phyloP scores from a whole-genome alignment of 345 rosid species.

The Aquilaria malaccensis region DNA sequence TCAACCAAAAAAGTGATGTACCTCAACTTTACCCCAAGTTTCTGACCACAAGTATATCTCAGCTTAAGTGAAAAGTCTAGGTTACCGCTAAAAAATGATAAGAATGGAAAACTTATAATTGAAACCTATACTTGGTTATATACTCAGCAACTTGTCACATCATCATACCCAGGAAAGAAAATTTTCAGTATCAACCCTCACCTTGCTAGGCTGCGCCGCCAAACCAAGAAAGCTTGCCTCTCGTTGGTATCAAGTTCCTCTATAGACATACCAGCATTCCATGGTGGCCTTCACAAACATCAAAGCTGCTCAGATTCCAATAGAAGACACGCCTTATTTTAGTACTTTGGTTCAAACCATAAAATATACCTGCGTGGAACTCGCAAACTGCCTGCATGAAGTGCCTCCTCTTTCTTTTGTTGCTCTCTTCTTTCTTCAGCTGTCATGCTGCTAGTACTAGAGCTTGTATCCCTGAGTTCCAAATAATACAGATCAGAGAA shows the following conservation, averaged over 20 bases:
- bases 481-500: constrained; percentile 10
- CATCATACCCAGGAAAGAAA: no score
- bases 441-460: constrained; percentile 39
- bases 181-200: constrained; percentile 11
- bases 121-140: no score
- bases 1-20: no score
- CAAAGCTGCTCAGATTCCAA: constrained; percentile 1
- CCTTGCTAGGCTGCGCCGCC: constrained; percentile 86
- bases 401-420: constrained; percentile 58
- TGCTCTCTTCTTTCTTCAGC: constrained; percentile 56
- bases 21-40: no score
- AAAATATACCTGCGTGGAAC: constrained; percentile 56
- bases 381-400: constrained; percentile 54
- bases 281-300: constrained; percentile 46
- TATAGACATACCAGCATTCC: constrained; percentile 59
- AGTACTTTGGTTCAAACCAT: constrained; percentile 1
- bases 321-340: neutral
- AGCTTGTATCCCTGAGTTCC: constrained; percentile 45
- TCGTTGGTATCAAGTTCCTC: constrained; percentile 73
- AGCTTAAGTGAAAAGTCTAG: no score
- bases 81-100: no score
- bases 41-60: no score
- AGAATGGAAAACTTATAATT: no score
- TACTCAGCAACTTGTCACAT: no score
- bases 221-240: constrained; percentile 55